These are phyloP conservation scores for Dispira simplex DNA, from an alignment of 192 early-diverging fungal species.

Conservation along the genomic window DNA sequence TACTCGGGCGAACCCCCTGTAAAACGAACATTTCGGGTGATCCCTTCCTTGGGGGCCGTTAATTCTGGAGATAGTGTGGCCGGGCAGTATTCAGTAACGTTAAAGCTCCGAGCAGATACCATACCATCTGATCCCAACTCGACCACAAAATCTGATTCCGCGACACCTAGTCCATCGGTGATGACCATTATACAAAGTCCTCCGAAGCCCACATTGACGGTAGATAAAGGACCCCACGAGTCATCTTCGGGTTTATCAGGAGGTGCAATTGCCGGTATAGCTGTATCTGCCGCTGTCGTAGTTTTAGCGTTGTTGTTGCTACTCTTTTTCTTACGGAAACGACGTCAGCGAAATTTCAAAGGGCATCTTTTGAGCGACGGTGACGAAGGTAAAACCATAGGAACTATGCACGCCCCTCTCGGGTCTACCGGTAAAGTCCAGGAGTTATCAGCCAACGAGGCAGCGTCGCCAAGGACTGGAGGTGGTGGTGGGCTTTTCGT, in stretches of 20 bases:
- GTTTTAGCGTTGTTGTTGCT: constrained; percentile 20
- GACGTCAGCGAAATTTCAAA: constrained; percentile 18
- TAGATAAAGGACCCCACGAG: too few species aligned
- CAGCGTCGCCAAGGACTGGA: constrained; percentile 8
- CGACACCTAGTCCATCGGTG: not conserved
- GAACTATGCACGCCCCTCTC: constrained; percentile 1
- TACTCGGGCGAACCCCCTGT: constrained; percentile 6
- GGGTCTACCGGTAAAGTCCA: constrained; percentile 4
- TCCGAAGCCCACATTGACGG: not conserved
- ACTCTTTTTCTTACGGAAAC: constrained; percentile 17
- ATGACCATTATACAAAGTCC: not conserved
- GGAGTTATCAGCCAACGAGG: constrained; percentile 3
- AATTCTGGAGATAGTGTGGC: constrained; percentile 5
- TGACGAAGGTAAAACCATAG: not conserved
- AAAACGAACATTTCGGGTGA: not conserved
- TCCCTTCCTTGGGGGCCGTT: constrained; percentile 1
- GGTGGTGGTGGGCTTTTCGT: constrained; percentile 1
- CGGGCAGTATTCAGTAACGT: not conserved
- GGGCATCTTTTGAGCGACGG: constrained; percentile 15
- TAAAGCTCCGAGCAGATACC: constrained; percentile 2
- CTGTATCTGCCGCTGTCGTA: constrained; percentile 17
- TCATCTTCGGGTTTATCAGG: constrained; percentile 17
- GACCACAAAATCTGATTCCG: not conserved
- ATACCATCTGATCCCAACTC: not conserved
- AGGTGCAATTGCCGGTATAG: constrained; percentile 23